Evolutionary conservation across 1,284 basidiomycete genomes (phyloP).

Genomic region (Waitea zeae): DNA sequence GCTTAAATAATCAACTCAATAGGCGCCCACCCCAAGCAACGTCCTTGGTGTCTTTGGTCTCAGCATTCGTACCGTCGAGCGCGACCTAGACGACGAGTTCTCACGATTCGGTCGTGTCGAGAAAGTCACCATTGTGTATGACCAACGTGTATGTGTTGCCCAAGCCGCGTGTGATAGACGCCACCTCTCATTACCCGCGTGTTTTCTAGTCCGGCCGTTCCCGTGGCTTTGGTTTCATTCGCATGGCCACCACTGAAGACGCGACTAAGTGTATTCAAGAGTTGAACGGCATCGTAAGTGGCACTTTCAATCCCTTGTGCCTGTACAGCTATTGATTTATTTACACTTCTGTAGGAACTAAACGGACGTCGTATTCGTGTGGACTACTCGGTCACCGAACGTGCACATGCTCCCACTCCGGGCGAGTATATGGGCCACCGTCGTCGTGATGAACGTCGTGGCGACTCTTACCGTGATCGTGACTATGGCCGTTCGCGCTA

Average conservation of each 20-base stretch:
- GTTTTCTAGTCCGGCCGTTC: constrained; percentile 90
- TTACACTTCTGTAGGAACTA: constrained; percentile 61
- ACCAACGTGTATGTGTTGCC: constrained; percentile 65
- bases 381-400: constrained; percentile 88
- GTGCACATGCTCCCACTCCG: constrained; percentile 90
- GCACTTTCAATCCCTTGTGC: background rate
- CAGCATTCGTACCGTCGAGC: constrained; percentile 86
- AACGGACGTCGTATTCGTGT: constrained; percentile 94
- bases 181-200: constrained; percentile 6
- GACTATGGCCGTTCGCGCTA: constrained; percentile 9
- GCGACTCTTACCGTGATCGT: constrained; percentile 35
- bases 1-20: constrained; percentile 5
- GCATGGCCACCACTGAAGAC: constrained; percentile 79
- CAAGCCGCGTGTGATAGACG: constrained; percentile 5
- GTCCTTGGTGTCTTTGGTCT: constrained; percentile 95
- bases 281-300: constrained; percentile 78
- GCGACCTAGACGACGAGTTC: constrained; percentile 92
- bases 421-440: constrained; percentile 96
- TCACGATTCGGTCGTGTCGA: constrained; percentile 78
- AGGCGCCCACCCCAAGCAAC: constrained; percentile 73
- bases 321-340: constrained; percentile 7
- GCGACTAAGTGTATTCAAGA: constrained; percentile 79
- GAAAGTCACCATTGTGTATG: constrained; percentile 97
- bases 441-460: constrained; percentile 43
- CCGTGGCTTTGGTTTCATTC: constrained; percentile 95